Conservation (phyloP, 192 early-diverging fungal genomes). For the Borealophlyctis nickersoniae region DNA sequence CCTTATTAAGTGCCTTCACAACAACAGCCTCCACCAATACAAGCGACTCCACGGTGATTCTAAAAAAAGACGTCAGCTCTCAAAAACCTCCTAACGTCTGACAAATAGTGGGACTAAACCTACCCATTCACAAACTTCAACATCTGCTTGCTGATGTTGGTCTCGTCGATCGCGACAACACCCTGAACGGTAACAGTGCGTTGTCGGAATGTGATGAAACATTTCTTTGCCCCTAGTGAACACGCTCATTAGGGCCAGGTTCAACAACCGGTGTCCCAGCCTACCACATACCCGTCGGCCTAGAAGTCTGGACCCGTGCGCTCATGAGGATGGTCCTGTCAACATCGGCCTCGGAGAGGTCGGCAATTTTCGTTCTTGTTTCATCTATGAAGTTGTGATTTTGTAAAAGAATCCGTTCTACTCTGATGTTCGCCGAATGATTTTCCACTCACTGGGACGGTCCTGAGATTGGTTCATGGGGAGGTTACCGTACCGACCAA, state of each 20-base stretch:
- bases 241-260: neutral
- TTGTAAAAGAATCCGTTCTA: too few species aligned
- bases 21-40: conserved; percentile 82
- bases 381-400: conserved; percentile 37
- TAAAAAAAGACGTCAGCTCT: conserved; percentile 19
- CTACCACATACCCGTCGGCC: conserved; percentile 70
- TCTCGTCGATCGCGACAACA: conserved; percentile 68
- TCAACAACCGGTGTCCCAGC: neutral
- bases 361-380: conserved; percentile 62
- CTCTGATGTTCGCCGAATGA: too few species aligned
- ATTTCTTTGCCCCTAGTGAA: conserved; percentile 72
- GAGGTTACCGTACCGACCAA: conserved; percentile 80
- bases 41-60: conserved; percentile 84
- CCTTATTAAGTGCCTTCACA: conserved; percentile 71
- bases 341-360: conserved; percentile 57
- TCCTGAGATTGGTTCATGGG: conserved; percentile 82
- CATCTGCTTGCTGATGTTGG: conserved; percentile 90
- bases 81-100: neutral
- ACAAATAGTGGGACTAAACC: conserved; percentile 6
- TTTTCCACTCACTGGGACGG: conserved; percentile 56
- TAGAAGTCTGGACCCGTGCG: conserved; percentile 87
- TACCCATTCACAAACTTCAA: conserved; percentile 80
- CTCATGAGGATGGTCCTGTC: conserved; percentile 79
- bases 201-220: conserved; percentile 90
- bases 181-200: conserved; percentile 85